These are phyloP conservation scores for Phytophthora brassicae DNA, from an alignment of 352 stramenopile genomes.

Conservation along the genomic window DNA sequence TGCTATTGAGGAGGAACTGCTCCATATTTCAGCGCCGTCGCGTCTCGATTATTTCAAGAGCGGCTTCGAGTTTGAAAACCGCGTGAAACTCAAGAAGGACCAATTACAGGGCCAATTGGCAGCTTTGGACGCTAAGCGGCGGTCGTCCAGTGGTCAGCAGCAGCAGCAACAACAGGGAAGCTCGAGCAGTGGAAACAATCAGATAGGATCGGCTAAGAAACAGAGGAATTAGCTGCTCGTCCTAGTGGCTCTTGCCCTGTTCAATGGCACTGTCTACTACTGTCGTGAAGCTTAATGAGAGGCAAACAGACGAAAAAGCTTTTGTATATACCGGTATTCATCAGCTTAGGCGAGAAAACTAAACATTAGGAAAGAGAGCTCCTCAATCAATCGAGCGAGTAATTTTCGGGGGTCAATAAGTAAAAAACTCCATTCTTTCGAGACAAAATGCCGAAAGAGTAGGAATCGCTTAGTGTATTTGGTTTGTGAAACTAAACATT, in stretches of 20 bases:
- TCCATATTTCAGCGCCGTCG: constrained; percentile 88
- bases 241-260: constrained; percentile 14
- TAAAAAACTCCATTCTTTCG: constrained; percentile 20
- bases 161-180: constrained; percentile 30
- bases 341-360: background rate
- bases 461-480: constrained; percentile 30
- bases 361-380: constrained; percentile 12
- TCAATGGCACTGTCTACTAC: constrained; percentile 5
- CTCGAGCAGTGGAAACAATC: constrained; percentile 36
- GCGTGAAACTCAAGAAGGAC: constrained; percentile 89
- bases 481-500: constrained; percentile 3
- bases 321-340: constrained; percentile 3
- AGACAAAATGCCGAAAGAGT: constrained; percentile 28
- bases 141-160: constrained; percentile 43
- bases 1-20: constrained; percentile 87
- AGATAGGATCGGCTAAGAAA: constrained; percentile 61
- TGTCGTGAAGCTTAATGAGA: constrained; percentile 13
- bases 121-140: constrained; percentile 77
- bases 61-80: constrained; percentile 90
- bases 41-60: constrained; percentile 91
- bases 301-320: constrained; percentile 4
- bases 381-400: constrained; percentile 19
- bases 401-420: constrained; percentile 15
- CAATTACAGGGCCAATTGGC: constrained; percentile 84
- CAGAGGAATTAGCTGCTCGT: constrained; percentile 47